Evolutionary conservation across 345 rosid species (phyloP).

Genomic region (Eucalyptus albens): DNA sequence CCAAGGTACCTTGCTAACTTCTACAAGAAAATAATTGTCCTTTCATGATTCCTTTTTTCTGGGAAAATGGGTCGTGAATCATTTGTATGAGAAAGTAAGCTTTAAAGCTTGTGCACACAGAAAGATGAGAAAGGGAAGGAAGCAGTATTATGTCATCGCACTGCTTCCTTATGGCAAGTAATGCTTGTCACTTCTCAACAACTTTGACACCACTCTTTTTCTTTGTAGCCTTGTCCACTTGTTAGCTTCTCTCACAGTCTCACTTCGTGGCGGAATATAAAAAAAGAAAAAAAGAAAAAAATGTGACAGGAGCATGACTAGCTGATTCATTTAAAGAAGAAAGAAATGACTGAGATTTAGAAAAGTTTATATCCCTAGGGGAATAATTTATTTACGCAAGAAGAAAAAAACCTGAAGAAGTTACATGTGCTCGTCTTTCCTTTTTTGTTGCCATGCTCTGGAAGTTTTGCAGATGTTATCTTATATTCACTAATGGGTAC

Average conservation of each 20-base stretch:
- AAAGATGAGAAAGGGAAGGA: not conserved
- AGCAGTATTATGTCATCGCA: not conserved
- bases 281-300: not conserved
- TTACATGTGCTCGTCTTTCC: not conserved
- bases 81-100: not conserved
- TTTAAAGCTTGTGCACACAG: not conserved
- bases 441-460: not conserved
- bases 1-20: conserved; percentile 34
- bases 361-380: not conserved
- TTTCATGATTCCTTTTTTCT: not conserved
- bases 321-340: not conserved
- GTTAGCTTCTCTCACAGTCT: not conserved
- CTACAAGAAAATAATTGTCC: not conserved
- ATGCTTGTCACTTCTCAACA: not conserved
- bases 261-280: not conserved
- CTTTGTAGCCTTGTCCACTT: not conserved
- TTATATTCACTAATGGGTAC: not conserved
- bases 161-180: not conserved
- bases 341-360: not conserved
- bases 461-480: not conserved
- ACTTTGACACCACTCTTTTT: not conserved
- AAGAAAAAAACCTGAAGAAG: not conserved
- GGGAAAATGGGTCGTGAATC: not conserved
- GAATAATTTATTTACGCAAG: not conserved
- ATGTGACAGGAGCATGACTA: not conserved